phyloP scores from a whole-genome alignment of 768 basidiomycete genomes.

The Rhodotorula diobovata region DNA sequence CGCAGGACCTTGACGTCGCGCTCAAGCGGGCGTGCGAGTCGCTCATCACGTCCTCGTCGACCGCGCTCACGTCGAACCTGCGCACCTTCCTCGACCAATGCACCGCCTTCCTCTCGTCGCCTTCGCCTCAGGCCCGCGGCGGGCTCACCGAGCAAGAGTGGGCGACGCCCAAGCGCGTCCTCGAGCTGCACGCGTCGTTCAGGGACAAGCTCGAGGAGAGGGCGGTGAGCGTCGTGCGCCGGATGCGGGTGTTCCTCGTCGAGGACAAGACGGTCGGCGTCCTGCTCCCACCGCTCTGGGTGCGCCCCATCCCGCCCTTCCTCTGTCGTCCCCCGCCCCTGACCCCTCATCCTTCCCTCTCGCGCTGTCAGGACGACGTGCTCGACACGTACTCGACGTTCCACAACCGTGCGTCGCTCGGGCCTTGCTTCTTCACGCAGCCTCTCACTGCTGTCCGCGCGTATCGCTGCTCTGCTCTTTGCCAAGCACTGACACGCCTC shows the following conservation, averaged over 20 bases:
- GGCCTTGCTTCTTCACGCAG: background rate
- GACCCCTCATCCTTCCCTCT: constrained; percentile 40
- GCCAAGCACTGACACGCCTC: background rate
- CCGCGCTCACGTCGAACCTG: constrained; percentile 59
- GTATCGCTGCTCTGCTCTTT: too few relatives aligned
- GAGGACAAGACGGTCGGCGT: constrained; percentile 70
- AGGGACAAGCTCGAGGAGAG: constrained; percentile 46
- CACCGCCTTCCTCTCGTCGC: constrained; percentile 47
- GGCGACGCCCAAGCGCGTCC: constrained; percentile 56
- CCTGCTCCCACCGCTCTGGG: constrained; percentile 64
- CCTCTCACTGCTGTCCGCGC: background rate
- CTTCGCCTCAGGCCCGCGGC: background rate
- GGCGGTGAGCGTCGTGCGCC: constrained; percentile 55
- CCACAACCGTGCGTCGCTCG: constrained; percentile 54
- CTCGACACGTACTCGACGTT: constrained; percentile 71
- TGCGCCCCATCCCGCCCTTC: constrained; percentile 43
- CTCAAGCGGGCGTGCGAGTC: constrained; percentile 80
- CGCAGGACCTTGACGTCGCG: constrained; percentile 77
- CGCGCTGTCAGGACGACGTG: constrained; percentile 55
- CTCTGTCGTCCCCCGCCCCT: background rate
- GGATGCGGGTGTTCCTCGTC: constrained; percentile 71
- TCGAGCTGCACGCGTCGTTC: constrained; percentile 57
- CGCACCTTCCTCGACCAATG: constrained; percentile 61
- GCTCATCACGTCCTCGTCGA: constrained; percentile 64
- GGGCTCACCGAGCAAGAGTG: constrained; percentile 52